Base-by-base conservation (phyloP, 2,329 filamentous ascomycete genomes). In the Pestalotiopsis sp. region DNA sequence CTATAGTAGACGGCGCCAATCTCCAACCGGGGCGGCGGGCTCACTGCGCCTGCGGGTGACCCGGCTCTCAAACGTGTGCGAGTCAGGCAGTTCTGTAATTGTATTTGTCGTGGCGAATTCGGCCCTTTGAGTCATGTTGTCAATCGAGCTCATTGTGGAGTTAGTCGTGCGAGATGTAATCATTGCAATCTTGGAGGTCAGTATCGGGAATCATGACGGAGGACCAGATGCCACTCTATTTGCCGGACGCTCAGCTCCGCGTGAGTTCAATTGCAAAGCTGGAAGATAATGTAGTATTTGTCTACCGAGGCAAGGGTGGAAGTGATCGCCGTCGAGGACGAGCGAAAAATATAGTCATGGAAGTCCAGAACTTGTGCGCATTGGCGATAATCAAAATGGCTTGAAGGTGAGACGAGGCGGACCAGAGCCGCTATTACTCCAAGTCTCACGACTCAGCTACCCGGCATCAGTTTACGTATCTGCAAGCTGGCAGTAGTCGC, bases 391-490 rank as follows among this genome's bases (percentile, higher is more conserved):
- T 62, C 9, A 38, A 62, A 62, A 39, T 39, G 27, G 5, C 59
- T 41, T 36, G 36, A 62, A 39, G 59, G 31, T 36, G 59, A 62
- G 59, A 36, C 59, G 59, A 52, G 45, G 59, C 27, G n/a, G 59
- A 62, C 27, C 59, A 27, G 59, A 62, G 31, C 59, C 59, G 59
- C 59, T n/a, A 62, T 62, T 39, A 59, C 57, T 23, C 23, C 59
- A 36, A 62, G 59, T 36, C 27, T 36, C 59, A 62, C 59, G 59
- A 62, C 31, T 62, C 59, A 62, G 27, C 27, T n/a, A 62, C 59
- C 36, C 59, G 27, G 59, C n/a, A 9, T 20, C 27, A 31, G 14
- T 20, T 62, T 62, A 31, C 31, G 31, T 36, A 36, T 17, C 45
- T 52, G 45, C 17, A 20, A 20, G 17, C 38, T 36, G 59, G 27